A percentile compares a stretch with the other conserved stretches of the same genome.
phyloP scores from a whole-genome alignment of 495 filamentous ascomycete genomes.

The Daldinia grandis region DNA sequence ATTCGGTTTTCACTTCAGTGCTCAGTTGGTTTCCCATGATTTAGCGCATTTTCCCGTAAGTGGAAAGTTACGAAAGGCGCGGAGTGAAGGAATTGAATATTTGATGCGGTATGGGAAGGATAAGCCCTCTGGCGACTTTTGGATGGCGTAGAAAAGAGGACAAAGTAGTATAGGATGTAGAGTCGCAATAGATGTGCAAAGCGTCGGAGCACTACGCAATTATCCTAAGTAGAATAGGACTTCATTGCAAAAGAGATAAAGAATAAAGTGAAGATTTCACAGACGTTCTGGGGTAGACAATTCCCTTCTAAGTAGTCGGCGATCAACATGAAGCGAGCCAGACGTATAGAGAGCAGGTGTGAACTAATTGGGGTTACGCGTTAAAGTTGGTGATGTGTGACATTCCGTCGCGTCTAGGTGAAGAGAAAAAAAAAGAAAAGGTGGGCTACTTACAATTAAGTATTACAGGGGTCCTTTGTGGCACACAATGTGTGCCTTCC shows the following conservation, averaged over 20 bases:
- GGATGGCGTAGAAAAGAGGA: not conserved
- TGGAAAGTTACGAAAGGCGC: not conserved
- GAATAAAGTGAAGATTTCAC: not conserved
- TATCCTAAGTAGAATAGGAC: not conserved
- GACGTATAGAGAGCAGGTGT: not conserved
- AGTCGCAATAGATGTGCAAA: not conserved
- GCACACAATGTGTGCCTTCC: not conserved
- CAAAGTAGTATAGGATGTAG: not conserved
- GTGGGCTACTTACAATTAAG: not conserved
- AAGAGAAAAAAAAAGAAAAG: not conserved
- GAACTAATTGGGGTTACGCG: constrained; percentile 1
- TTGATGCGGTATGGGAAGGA: too few species aligned
- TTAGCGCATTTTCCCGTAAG: constrained; percentile 6
- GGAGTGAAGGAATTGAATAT: not conserved
- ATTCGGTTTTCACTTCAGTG: constrained; percentile 19
- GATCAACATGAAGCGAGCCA: not conserved
- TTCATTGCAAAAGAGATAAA: not conserved
- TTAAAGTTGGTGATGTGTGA: constrained; percentile 1
- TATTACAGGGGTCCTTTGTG: constrained; percentile 1
- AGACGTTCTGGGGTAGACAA: not conserved
- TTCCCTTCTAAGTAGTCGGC: not conserved
- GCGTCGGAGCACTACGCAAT: not conserved
- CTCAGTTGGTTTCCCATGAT: constrained; percentile 29
- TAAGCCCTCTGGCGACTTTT: not conserved
- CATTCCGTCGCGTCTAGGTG: not conserved